These are phyloP conservation scores for Malassezia sympodialis DNA, from an alignment of 1,284 basidiomycete genomes.

Conservation along the genomic window DNA sequence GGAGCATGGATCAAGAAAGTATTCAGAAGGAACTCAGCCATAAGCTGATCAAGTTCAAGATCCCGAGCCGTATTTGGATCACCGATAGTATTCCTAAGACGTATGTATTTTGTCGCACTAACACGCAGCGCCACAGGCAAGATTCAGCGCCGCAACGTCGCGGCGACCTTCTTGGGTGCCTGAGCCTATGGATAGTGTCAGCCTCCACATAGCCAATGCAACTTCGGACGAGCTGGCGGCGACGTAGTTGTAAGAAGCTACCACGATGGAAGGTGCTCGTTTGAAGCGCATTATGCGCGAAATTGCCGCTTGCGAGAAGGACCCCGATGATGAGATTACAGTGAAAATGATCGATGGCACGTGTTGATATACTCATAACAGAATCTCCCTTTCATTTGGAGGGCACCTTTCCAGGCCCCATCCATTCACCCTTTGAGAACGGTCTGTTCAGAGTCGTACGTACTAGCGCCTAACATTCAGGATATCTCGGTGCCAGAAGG, in stretches of 20 bases:
- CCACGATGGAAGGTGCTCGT: slow-evolving; percentile 61
- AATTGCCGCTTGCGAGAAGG: slow-evolving; percentile 75
- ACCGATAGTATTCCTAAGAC: slow-evolving; percentile 49
- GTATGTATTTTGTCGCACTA: background rate
- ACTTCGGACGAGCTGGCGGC: slow-evolving; percentile 4
- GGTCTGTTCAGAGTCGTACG: slow-evolving; percentile 83
- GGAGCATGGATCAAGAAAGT: slow-evolving; percentile 23
- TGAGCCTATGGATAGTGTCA: background rate
- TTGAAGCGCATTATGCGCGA: slow-evolving; percentile 79
- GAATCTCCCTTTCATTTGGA: slow-evolving; percentile 29
- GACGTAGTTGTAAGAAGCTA: background rate
- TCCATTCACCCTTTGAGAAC: slow-evolving; percentile 82
- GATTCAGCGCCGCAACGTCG: slow-evolving; percentile 42
- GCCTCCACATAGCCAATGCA: slow-evolving; percentile 3
- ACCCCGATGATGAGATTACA: slow-evolving; percentile 71
- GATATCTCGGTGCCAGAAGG: slow-evolving; percentile 84
- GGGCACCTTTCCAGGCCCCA: slow-evolving; percentile 34
- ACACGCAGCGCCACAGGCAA: slow-evolving; percentile 35
- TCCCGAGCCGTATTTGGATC: slow-evolving; percentile 48
- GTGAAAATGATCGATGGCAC: slow-evolving; percentile 67
- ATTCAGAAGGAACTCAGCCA: slow-evolving; percentile 34
- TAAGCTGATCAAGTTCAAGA: slow-evolving; percentile 48
- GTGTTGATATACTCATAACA: background rate
- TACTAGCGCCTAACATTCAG: slow-evolving; percentile 50
- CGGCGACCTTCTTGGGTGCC: slow-evolving; percentile 26